Evolutionary conservation across 2,329 filamentous ascomycete genomes (phyloP).

Genomic region (Ilyonectria destructans): DNA sequence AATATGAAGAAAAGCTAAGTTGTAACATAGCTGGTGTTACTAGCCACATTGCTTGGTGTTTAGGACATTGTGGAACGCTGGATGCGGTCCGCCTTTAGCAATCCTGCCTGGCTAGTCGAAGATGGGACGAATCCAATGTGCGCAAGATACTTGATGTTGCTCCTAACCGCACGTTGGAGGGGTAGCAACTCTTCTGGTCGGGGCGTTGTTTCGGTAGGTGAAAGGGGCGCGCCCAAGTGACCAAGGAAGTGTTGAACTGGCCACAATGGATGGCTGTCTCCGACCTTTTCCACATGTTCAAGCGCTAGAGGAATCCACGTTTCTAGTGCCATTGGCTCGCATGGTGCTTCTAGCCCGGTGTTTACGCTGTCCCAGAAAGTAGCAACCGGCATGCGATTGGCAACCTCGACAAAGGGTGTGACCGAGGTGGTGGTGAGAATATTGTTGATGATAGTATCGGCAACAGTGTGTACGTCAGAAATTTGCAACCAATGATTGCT

Average conservation of each 20-base stretch:
- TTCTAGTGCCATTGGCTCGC: slow-evolving; percentile 15
- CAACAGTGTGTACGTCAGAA: slow-evolving; percentile 14
- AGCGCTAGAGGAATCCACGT: slow-evolving; percentile 16
- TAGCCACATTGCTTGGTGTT: neutral
- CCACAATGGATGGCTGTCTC: slow-evolving; percentile 31
- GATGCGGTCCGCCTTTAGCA: neutral
- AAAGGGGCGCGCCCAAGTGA: slow-evolving; percentile 3
- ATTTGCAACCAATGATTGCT: slow-evolving; percentile 15
- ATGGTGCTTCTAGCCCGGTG: slow-evolving; percentile 12
- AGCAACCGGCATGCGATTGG: slow-evolving; percentile 7
- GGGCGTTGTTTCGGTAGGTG: neutral
- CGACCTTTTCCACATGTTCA: slow-evolving; percentile 19
- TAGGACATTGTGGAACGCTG: slow-evolving; percentile 7
- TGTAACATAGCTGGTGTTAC: neutral
- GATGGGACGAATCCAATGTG: slow-evolving; percentile 21
- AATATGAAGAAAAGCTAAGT: neutral
- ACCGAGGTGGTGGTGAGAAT: slow-evolving; percentile 13
- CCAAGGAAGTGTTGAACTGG: slow-evolving; percentile 24
- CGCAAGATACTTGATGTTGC: slow-evolving; percentile 26
- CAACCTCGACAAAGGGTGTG: slow-evolving; percentile 8
- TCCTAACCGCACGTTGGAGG: slow-evolving; percentile 18
- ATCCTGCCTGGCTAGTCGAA: slow-evolving; percentile 1
- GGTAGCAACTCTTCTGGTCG: neutral
- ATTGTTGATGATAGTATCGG: slow-evolving; percentile 12
- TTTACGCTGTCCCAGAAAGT: slow-evolving; percentile 30